These are phyloP conservation scores for Hydnum rufescens DNA, from an alignment of 768 basidiomycete genomes.

Conservation along the genomic window DNA sequence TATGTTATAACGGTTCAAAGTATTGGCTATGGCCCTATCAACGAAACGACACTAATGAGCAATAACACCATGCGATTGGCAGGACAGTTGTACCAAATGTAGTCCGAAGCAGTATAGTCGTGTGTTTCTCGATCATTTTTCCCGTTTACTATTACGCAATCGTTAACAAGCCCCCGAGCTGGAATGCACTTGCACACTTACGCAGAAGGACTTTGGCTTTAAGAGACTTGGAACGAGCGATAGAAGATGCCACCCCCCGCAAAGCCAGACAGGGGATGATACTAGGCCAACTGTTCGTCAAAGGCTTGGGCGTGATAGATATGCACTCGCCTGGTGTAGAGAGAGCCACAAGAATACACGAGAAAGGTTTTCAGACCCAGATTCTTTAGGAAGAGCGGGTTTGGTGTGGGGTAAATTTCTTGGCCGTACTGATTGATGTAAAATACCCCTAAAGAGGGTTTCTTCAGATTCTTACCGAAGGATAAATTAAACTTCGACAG, in stretches of 20 bases:
- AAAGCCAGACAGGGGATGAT: conserved; percentile 86
- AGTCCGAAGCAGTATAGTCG: conserved; percentile 67
- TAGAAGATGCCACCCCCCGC: conserved; percentile 54
- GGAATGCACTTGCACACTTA: conserved; percentile 22
- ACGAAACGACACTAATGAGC: neutral
- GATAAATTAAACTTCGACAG: conserved; percentile 15
- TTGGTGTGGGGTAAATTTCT: conserved; percentile 81
- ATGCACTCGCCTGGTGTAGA: conserved; percentile 74
- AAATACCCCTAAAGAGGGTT: conserved; percentile 35
- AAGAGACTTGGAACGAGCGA: conserved; percentile 51
- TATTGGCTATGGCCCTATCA: neutral
- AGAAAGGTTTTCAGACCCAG: conserved; percentile 43
- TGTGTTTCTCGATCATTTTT: conserved; percentile 82
- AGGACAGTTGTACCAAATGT: conserved; percentile 35
- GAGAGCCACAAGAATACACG: conserved; percentile 82
- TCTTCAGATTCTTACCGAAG: neutral
- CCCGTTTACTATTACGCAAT: conserved; percentile 42
- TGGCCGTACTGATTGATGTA: conserved; percentile 45
- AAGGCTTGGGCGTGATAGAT: neutral
- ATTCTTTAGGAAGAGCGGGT: conserved; percentile 53
- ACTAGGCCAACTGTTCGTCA: conserved; percentile 20
- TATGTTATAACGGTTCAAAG: neutral
- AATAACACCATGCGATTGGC: neutral
- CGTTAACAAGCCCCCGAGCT: conserved; percentile 6
- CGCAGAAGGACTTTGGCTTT: conserved; percentile 70